Evolutionary conservation across 1,284 basidiomycete genomes (phyloP).

Genomic region (Ceratobasidium sp.): DNA sequence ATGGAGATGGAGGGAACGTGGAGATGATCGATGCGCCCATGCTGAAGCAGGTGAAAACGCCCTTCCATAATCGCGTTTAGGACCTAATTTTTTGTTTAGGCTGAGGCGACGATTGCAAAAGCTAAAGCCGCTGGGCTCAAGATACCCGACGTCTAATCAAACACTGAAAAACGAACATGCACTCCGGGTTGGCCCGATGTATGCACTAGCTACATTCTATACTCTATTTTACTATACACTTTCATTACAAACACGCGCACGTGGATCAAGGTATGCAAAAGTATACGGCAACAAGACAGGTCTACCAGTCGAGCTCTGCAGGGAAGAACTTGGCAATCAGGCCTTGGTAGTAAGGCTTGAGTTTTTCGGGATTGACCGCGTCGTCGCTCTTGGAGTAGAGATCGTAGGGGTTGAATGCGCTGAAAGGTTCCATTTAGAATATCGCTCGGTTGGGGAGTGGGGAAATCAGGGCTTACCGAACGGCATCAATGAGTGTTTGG

Average conservation of each 20-base stretch:
- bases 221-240: neutral
- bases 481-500: conserved; percentile 65
- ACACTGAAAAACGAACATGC: too few relatives aligned
- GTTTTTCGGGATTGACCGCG: conserved; percentile 63
- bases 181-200: too few relatives aligned
- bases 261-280: neutral
- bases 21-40: conserved; percentile 95
- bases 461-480: conserved; percentile 49
- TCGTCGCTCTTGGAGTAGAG: conserved; percentile 88
- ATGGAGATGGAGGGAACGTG: conserved; percentile 58
- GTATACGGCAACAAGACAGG: neutral
- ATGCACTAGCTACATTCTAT: neutral
- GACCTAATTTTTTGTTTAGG: conserved; percentile 49
- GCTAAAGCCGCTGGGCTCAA: conserved; percentile 68
- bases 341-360: conserved; percentile 82
- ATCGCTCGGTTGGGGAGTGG: neutral
- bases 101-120: conserved; percentile 66
- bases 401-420: conserved; percentile 87
- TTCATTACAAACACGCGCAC: neutral
- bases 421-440: neutral
- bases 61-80: neutral
- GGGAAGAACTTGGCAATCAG: conserved; percentile 89
- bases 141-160: conserved; percentile 56
- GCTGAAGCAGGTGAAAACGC: conserved; percentile 71
- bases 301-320: conserved; percentile 74